phyloP scores from a whole-genome alignment of 106 monocot species.

The Chionographis japonica region DNA sequence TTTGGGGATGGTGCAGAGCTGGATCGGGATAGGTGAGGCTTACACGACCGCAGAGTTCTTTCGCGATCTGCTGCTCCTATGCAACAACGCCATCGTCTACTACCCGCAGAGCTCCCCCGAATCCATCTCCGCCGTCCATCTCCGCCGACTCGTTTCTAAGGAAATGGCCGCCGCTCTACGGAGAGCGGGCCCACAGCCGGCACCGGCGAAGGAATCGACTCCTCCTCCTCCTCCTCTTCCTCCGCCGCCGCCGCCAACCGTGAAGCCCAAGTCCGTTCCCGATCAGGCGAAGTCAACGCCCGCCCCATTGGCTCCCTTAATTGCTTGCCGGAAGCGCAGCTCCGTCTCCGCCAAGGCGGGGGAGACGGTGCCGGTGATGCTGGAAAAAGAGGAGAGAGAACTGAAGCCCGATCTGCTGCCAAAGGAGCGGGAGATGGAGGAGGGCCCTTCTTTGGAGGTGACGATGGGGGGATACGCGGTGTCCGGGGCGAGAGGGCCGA shows the following conservation, averaged over 20 bases:
- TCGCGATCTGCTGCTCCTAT: slow-evolving; percentile 40
- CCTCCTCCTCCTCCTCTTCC: not conserved
- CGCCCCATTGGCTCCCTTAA: slow-evolving; percentile 13
- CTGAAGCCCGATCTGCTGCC: slow-evolving; percentile 16
- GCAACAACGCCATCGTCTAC: slow-evolving; percentile 40
- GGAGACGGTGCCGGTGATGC: too few species aligned
- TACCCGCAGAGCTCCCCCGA: slow-evolving; percentile 18
- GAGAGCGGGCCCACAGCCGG: too few species aligned
- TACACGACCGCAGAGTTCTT: slow-evolving; percentile 16
- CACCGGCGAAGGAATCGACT: not conserved
- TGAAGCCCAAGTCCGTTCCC: slow-evolving; percentile 8
- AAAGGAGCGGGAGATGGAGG: slow-evolving; percentile 9
- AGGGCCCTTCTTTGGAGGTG: not conserved
- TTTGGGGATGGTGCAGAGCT: slow-evolving; percentile 20
- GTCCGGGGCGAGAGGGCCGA: slow-evolving; percentile 25
- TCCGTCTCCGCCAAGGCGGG: slow-evolving; percentile 28
- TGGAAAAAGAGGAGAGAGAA: slow-evolving; percentile 8
- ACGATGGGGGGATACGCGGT: slow-evolving; percentile 9
- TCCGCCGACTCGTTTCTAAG: slow-evolving; percentile 20
- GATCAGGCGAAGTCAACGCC: too few species aligned
- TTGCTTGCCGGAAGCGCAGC: slow-evolving; percentile 47
- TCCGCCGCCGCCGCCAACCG: not conserved
- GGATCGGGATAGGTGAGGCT: slow-evolving; percentile 11
- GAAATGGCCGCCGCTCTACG: not conserved
- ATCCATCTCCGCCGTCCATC: slow-evolving; percentile 12